phyloP scores from a whole-genome alignment of 306 rosid genomes.

The Datisca glomerata region DNA sequence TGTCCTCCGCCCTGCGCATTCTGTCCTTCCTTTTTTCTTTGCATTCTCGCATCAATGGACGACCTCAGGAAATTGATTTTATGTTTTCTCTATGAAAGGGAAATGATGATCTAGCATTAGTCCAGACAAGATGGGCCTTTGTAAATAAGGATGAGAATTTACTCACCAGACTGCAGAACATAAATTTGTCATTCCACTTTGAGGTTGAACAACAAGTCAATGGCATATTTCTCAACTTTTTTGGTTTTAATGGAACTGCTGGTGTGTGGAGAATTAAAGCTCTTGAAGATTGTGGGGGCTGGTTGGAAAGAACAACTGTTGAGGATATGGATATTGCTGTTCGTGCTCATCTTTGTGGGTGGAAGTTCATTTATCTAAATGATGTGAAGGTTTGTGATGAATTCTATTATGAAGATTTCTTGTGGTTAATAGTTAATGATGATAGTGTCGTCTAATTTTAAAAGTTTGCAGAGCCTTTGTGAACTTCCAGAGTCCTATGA shows the following conservation, averaged over 20 bases:
- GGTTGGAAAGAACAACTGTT: slow-evolving; percentile 97
- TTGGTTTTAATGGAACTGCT: slow-evolving; percentile 97
- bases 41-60: no score
- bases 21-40: no score
- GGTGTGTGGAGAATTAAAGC: slow-evolving; percentile 98
- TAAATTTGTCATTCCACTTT: slow-evolving; percentile 88
- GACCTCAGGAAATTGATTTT: no score
- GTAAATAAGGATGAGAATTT: slow-evolving; percentile 98
- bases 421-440: slow-evolving; percentile 5
- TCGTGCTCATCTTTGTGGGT: slow-evolving; percentile 97
- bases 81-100: slow-evolving; percentile 39
- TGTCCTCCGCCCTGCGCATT: no score
- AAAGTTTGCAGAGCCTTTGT: slow-evolving; percentile 79
- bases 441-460: slow-evolving; percentile 17
- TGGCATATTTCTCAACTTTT: slow-evolving; percentile 75
- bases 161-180: slow-evolving; percentile 91
- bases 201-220: slow-evolving; percentile 99
- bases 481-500: slow-evolving; percentile 98
- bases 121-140: slow-evolving; percentile 93
- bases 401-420: slow-evolving; percentile 10
- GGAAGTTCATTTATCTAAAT: slow-evolving; percentile 93
- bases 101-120: slow-evolving; percentile 85
- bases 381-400: slow-evolving; percentile 61
- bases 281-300: slow-evolving; percentile 94
- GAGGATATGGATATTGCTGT: slow-evolving; percentile 99